Evolutionary conservation across 2,329 filamentous ascomycete genomes (phyloP).

Genomic region (Colletotrichum paranaense): DNA sequence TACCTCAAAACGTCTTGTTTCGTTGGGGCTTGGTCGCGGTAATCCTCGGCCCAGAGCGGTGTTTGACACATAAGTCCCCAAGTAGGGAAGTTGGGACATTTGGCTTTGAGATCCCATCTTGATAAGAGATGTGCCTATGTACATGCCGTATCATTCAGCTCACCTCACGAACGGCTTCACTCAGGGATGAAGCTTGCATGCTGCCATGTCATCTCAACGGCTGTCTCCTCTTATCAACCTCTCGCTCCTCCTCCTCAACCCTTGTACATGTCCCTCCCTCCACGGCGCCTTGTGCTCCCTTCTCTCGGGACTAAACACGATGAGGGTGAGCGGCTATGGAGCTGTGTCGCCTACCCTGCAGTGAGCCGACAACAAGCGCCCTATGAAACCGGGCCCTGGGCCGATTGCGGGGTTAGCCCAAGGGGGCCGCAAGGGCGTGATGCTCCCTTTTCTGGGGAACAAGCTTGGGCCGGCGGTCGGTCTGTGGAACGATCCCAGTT

Average conservation of each 20-base stretch:
- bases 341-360: background rate
- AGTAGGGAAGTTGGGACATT: background rate
- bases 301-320: background rate
- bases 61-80: background rate
- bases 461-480: conserved; percentile 22
- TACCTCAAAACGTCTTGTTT: background rate
- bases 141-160: background rate
- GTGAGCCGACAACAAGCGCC: conserved; percentile 32
- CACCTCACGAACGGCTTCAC: background rate
- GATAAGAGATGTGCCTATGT: background rate
- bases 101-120: background rate
- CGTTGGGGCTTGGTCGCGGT: background rate
- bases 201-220: background rate
- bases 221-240: background rate
- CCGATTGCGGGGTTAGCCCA: conserved; percentile 29
- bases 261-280: no score
- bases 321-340: no score
- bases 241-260: background rate
- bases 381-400: conserved; percentile 26
- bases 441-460: conserved; percentile 28
- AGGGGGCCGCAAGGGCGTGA: conserved; percentile 16
- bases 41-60: conserved; percentile 11
- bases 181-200: background rate
- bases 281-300: background rate
- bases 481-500: conserved; percentile 22